A percentile compares a stretch with the other conserved stretches of the same genome.
Conservation (phyloP, 2,329 filamentous ascomycete species). For the Paradendryphiella salina region DNA sequence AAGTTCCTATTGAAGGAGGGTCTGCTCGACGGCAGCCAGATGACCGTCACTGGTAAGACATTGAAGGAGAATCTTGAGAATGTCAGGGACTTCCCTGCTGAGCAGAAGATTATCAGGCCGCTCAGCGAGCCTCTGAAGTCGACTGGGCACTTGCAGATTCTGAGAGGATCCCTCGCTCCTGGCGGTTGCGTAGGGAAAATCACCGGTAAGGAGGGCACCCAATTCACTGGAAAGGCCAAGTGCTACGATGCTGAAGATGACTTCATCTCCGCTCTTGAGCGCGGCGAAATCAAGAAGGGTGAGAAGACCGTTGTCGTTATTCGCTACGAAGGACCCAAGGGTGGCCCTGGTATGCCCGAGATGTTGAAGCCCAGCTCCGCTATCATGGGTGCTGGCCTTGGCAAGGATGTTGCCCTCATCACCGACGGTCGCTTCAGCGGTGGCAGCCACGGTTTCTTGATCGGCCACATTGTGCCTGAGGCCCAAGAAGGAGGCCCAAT, state of each 20-base stretch:
- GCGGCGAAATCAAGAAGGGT: constrained; percentile 70
- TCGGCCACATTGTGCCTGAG: constrained; percentile 86
- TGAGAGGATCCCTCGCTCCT: constrained; percentile 69
- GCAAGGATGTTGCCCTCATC: constrained; percentile 72
- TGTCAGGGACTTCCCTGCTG: constrained; percentile 64
- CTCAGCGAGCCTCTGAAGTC: constrained; percentile 70
- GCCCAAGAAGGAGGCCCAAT: constrained; percentile 85
- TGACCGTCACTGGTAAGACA: constrained; percentile 57
- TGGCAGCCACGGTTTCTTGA: constrained; percentile 82
- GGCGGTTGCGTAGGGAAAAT: constrained; percentile 75
- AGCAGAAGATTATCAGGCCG: constrained; percentile 72
- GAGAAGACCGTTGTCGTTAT: constrained; percentile 78
- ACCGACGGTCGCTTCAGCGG: constrained; percentile 79
- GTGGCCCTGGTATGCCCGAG: constrained; percentile 74
- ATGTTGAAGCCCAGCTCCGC: constrained; percentile 73
- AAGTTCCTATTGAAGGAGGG: constrained; percentile 57
- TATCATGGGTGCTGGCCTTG: constrained; percentile 73
- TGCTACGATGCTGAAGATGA: constrained; percentile 71
- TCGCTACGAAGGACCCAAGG: constrained; percentile 73
- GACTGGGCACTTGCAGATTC: constrained; percentile 73
- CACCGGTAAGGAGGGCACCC: constrained; percentile 72
- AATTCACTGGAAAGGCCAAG: constrained; percentile 69
- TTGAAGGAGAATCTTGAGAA: constrained; percentile 57
- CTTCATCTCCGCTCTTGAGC: constrained; percentile 69
- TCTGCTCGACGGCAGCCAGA: constrained; percentile 52